Conservation (phyloP, 345 rosid species). For the Ceriops zippeliana region DNA sequence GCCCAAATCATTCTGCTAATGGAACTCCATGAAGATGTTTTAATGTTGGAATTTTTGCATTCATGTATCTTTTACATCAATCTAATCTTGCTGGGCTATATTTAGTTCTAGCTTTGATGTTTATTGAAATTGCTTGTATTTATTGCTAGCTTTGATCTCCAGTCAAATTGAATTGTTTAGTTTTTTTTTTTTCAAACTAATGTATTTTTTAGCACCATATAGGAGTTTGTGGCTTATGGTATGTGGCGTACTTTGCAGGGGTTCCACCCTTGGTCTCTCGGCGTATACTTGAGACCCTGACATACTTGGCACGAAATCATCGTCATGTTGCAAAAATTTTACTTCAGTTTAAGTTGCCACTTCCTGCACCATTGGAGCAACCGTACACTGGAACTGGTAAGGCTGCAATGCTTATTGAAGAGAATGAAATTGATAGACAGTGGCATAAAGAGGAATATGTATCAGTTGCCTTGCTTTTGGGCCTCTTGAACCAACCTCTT, state of each 20-base stretch:
- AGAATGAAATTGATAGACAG: constrained; percentile 32
- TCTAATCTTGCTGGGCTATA: too few species aligned
- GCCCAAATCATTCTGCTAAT: background rate
- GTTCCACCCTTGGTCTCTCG: constrained; percentile 91
- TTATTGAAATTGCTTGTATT: too few species aligned
- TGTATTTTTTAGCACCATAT: background rate
- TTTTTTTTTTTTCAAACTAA: background rate
- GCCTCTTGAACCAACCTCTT: constrained; percentile 88
- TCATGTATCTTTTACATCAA: too few species aligned
- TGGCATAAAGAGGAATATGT: constrained; percentile 43
- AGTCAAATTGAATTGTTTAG: too few species aligned
- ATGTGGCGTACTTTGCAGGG: constrained; percentile 38
- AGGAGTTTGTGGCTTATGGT: background rate
- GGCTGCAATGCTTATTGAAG: constrained; percentile 59
- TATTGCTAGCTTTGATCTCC: too few species aligned
- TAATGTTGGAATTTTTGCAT: background rate
- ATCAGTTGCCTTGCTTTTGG: constrained; percentile 71
- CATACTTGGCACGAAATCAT: constrained; percentile 85
- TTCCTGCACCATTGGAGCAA: constrained; percentile 36
- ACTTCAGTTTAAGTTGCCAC: constrained; percentile 61
- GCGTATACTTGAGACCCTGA: constrained; percentile 82
- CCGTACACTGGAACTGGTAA: constrained; percentile 55
- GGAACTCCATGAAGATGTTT: background rate
- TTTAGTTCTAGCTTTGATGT: too few species aligned
- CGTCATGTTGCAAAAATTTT: constrained; percentile 71